Evolutionary conservation across 495 filamentous ascomycete genomes (phyloP), one percentile per base, ranked within the genome.

Genomic region (Oidiodendron maius): DNA sequence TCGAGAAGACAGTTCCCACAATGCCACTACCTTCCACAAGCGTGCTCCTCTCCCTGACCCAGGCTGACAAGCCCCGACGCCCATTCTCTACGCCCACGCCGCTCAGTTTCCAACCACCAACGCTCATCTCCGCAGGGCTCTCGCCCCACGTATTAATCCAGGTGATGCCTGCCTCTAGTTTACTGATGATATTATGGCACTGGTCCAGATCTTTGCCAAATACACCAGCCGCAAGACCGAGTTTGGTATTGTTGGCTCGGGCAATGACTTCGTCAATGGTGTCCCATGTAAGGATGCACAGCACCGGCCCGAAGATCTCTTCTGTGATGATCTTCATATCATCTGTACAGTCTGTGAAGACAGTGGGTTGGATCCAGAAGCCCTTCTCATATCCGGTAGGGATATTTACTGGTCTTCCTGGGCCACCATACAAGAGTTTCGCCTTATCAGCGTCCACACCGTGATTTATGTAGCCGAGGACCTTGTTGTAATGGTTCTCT

Each of bases 271-370:
- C 82, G 16, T 81, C 77, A n/a, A 84, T 64, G 13, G 69, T 72
- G 6, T 78, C 67, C 58, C 88, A 91, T 37, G 78, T 66, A 18
- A 88, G 64, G 40, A 91, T 80, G 17, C 77, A 75, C 71, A 91
- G 81, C 28, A 91, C 88, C 2, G 86, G 87, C 1, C 88, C 86
- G 57, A 91, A 91, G 37, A 91, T 86, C 61, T 91, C 87, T 61
- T 90, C 83, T 38, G 74, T 75, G 44, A 80, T 78, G 57, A 91
- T 86, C 41, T 69, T 70, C 81, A 87, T 88, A 59, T 66, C 58
- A 55, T 88, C 82, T 30, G 71, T 83, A 61, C 86, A 85, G 51
- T 83, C 70, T 18, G 82, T 84, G 68, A 90, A 89, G 55, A 90
- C 69, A 3, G 84, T 88, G 3, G 86, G 86, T 48, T 74, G 69